A percentile compares a stretch with the other conserved stretches of the same genome.
Conservation (phyloP, 2,329 filamentous ascomycete genomes). For the Hymenoscyphus fructigenus region DNA sequence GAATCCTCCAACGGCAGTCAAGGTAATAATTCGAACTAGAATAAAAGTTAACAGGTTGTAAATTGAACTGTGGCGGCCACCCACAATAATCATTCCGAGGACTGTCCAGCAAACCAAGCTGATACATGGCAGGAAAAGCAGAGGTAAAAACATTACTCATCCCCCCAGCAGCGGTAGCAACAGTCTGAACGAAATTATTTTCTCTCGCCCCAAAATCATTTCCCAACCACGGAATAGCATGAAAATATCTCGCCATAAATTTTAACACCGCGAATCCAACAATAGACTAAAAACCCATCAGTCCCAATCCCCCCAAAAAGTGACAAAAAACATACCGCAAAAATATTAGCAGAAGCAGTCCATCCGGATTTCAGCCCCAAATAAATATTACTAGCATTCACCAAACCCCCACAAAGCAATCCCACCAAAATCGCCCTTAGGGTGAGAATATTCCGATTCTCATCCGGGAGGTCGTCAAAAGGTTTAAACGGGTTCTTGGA, state of each 20-base stretch:
- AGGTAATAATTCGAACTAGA: slow-evolving; percentile 57
- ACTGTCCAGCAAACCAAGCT: slow-evolving; percentile 49
- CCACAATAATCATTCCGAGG: slow-evolving; percentile 58
- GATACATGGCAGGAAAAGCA: slow-evolving; percentile 60
- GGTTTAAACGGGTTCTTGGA: slow-evolving; percentile 4
- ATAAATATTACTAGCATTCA: slow-evolving; percentile 63
- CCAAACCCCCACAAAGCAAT: slow-evolving; percentile 55
- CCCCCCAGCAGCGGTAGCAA: slow-evolving; percentile 59
- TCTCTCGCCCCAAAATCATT: slow-evolving; percentile 58
- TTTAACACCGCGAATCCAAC: slow-evolving; percentile 60
- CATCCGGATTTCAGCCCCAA: slow-evolving; percentile 56
- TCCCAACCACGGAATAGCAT: slow-evolving; percentile 52
- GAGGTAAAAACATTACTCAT: slow-evolving; percentile 58
- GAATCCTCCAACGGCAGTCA: slow-evolving; percentile 41
- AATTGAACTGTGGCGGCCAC: too few species aligned
- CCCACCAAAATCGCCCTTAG: slow-evolving; percentile 55
- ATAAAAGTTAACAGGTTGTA: too few species aligned
- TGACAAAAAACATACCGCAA: slow-evolving; percentile 40
- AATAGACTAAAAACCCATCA: slow-evolving; percentile 41
- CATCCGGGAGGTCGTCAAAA: slow-evolving; percentile 43
- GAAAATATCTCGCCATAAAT: slow-evolving; percentile 49
- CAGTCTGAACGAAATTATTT: slow-evolving; percentile 61
- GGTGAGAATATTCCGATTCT: slow-evolving; percentile 50
- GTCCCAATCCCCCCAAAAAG: not conserved
- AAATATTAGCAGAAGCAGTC: slow-evolving; percentile 47